Conservation (phyloP, 345 rosid genomes). For the Arabidopsis thaliana region DNA sequence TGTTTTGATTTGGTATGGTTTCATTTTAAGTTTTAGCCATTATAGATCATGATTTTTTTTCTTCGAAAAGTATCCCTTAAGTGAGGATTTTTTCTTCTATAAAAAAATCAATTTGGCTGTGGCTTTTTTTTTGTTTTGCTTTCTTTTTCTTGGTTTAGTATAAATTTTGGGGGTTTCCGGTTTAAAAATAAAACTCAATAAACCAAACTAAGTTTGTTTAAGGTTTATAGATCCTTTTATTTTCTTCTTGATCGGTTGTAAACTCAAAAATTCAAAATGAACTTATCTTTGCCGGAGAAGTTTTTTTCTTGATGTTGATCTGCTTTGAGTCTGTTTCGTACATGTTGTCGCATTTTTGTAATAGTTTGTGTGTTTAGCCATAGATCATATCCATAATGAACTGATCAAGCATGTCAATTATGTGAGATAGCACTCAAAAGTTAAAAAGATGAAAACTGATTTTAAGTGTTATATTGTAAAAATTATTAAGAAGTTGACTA, state of each 20-base stretch:
- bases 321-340: no score
- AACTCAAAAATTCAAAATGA: no score
- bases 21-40: background rate
- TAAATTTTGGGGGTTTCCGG: background rate
- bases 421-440: no score
- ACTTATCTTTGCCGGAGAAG: background rate
- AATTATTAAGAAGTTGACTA: no score
- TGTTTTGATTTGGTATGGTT: constrained; percentile 34
- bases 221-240: background rate
- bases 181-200: constrained; percentile 1
- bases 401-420: no score
- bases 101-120: background rate
- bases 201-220: background rate
- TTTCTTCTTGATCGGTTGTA: background rate
- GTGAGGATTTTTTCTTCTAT: background rate
- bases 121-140: background rate
- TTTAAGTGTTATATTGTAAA: no score
- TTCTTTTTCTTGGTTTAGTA: constrained; percentile 20
- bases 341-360: no score
- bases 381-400: no score
- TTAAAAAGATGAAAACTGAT: no score
- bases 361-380: no score
- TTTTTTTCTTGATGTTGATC: no score
- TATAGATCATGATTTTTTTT: background rate
- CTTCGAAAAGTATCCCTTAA: background rate